A percentile compares a stretch with the other conserved stretches of the same genome.
Conservation (phyloP, 768 basidiomycete species). For the Gymnopilus junonius region DNA sequence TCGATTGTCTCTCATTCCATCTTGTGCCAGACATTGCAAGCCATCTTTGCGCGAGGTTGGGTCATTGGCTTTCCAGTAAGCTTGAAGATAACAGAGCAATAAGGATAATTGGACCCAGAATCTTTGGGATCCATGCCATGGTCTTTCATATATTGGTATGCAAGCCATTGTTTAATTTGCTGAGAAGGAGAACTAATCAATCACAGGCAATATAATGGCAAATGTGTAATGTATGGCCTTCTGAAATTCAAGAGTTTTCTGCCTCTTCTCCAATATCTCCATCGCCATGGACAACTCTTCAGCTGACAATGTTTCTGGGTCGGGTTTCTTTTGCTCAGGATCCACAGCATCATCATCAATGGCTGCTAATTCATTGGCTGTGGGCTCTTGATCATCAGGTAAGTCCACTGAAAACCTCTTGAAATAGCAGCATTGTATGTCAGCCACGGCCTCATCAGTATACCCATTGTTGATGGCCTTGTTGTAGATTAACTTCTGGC, state of each 20-base stretch:
- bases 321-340: not conserved
- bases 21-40: conserved; percentile 9
- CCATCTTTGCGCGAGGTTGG: not conserved
- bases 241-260: not conserved
- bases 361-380: conserved; percentile 5
- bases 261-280: not conserved
- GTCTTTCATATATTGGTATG: conserved; percentile 23
- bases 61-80: conserved; percentile 4
- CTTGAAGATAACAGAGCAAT: conserved; percentile 1
- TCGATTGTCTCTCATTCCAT: not conserved
- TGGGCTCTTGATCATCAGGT: conserved; percentile 8
- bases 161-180: conserved; percentile 21
- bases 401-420: conserved; percentile 15
- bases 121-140: conserved; percentile 6
- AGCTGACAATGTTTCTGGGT: not conserved
- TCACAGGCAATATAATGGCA: not conserved
- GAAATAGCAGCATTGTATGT: conserved; percentile 14
- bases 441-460: conserved; percentile 1
- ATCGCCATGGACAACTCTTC: not conserved
- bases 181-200: not conserved
- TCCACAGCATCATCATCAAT: conserved; percentile 14
- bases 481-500: conserved; percentile 2
- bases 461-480: conserved; percentile 1
- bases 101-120: conserved; percentile 9
- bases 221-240: not conserved